Evolutionary conservation across 345 rosid species (phyloP), one percentile per base, ranked within the genome.

Genomic region (Passiflora organensis): DNA sequence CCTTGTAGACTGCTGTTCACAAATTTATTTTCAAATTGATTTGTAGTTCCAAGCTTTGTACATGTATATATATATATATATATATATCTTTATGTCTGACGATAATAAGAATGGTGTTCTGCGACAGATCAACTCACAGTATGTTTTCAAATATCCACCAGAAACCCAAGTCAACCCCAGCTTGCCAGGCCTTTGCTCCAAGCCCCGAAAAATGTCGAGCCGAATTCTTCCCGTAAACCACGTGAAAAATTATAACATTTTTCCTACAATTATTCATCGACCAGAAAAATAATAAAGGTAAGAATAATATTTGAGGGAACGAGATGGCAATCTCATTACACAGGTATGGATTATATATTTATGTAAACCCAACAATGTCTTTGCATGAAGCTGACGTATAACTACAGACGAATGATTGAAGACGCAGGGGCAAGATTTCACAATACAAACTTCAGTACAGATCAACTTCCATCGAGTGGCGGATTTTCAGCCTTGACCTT

Each of bases 61-160:
- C n/a, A 10, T 14, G 13, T 39, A 58, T 32, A 6, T 32, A 13
- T 16, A 51, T 32, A 15, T 43, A 32, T 25, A 49, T 61, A 16
- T 36, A 6, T 22, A 22, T 43, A 53, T 61, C 42, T 46, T 41
- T 51, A 51, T 53, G 51, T 62, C 34, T 20, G n/a, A 44, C 43
- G 46, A 45, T 43, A 53, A 43, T 52, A 13, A 13, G 28, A 45
- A 10, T 16, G 14, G 32, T 22, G 23, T 6, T 32, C 18, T 13
- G n/a, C n/a, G n/a, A n/a, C n/a, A n/a, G n/a, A n/a, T n/a, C n/a
- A n/a, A n/a, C n/a, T n/a, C n/a, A n/a, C n/a, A n/a, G n/a, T n/a
- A n/a, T n/a, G n/a, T n/a, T n/a, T n/a, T n/a, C n/a, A n/a, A n/a
- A n/a, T n/a, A n/a, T n/a, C n/a, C n/a, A n/a, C n/a, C n/a, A n/a